Evolutionary conservation across 345 rosid genomes (phyloP).

Genomic region (Lumnitzera racemosa): DNA sequence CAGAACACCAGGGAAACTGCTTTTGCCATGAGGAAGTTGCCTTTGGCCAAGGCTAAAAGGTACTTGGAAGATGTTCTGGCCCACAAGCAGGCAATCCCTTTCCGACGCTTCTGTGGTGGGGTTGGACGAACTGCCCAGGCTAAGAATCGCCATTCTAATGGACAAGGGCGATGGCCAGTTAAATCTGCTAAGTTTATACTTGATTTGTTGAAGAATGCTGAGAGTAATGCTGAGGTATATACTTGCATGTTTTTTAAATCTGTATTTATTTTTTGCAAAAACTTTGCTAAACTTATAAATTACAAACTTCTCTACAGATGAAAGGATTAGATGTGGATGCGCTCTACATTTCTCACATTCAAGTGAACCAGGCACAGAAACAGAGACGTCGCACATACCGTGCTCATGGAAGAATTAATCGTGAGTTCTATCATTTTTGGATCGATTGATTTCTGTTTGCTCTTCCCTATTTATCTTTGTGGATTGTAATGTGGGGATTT

Average conservation of each 20-base stretch:
- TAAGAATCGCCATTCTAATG: constrained; percentile 91
- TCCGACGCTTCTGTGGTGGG: constrained; percentile 86
- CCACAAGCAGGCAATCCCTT: constrained; percentile 99
- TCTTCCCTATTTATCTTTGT: neutral
- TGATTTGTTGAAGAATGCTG: constrained; percentile 59
- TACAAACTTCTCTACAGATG: constrained; percentile 23
- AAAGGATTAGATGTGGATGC: constrained; percentile 76
- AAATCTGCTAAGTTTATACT: constrained; percentile 87
- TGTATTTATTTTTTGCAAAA: neutral
- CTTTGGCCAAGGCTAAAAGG: constrained; percentile 87
- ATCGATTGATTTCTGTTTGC: neutral
- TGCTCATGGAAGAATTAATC: constrained; percentile 78
- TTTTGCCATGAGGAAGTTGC: constrained; percentile 68
- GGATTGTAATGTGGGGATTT: neutral
- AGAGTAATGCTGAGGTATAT: constrained; percentile 69
- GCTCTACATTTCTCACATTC: constrained; percentile 59
- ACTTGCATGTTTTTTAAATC: neutral
- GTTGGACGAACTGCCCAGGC: constrained; percentile 99
- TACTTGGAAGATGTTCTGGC: constrained; percentile 92
- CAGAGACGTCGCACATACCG: constrained; percentile 71
- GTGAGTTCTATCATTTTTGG: constrained; percentile 23
- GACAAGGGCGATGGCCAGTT: constrained; percentile 95
- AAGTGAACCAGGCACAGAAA: constrained; percentile 72
- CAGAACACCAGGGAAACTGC: constrained; percentile 98
- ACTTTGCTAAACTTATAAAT: neutral